Evolutionary conservation across 1,139 yeast genomes (phyloP).

Genomic region (Geotrichum carabidarum): DNA sequence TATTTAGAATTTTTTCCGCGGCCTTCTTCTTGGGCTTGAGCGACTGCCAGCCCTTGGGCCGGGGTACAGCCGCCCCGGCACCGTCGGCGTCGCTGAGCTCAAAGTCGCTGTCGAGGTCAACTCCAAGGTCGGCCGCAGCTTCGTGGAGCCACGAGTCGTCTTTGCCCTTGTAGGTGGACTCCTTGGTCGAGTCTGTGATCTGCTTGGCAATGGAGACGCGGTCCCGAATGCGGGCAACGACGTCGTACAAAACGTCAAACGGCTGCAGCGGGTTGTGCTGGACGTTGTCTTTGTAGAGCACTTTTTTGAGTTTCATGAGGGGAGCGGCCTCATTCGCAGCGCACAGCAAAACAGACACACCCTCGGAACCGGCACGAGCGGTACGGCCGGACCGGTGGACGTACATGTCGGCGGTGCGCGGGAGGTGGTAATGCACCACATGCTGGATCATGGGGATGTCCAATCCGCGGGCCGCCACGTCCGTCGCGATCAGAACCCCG

Average conservation of each 20-base stretch:
- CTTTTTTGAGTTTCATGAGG: constrained; percentile 63
- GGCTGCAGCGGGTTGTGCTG: constrained; percentile 44
- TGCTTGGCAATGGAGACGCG: constrained; percentile 65
- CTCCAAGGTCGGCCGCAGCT: constrained; percentile 91
- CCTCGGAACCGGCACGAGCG: constrained; percentile 91
- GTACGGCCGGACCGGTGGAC: constrained; percentile 98
- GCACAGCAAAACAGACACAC: constrained; percentile 88
- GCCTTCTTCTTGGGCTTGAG: constrained; percentile 37
- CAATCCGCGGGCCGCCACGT: constrained; percentile 97
- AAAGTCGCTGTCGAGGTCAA: constrained; percentile 61
- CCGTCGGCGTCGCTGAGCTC: constrained; percentile 43
- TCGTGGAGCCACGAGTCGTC: constrained; percentile 78
- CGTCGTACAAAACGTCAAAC: constrained; percentile 71
- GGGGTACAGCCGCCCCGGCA: constrained; percentile 44
- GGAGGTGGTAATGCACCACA: constrained; percentile 93
- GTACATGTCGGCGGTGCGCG: constrained; percentile 90
- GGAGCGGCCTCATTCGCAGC: constrained; percentile 91
- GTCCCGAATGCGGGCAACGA: constrained; percentile 63
- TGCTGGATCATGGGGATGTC: constrained; percentile 90
- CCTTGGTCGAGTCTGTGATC: constrained; percentile 66
- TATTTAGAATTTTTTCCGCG: constrained; percentile 35
- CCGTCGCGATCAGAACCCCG: constrained; percentile 84
- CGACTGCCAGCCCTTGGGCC: constrained; percentile 20
- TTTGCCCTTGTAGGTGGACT: constrained; percentile 56
- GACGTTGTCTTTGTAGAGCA: constrained; percentile 41